Evolutionary conservation across 2,329 filamentous ascomycete species (phyloP).

Genomic region (Thielaviopsis euricoi): DNA sequence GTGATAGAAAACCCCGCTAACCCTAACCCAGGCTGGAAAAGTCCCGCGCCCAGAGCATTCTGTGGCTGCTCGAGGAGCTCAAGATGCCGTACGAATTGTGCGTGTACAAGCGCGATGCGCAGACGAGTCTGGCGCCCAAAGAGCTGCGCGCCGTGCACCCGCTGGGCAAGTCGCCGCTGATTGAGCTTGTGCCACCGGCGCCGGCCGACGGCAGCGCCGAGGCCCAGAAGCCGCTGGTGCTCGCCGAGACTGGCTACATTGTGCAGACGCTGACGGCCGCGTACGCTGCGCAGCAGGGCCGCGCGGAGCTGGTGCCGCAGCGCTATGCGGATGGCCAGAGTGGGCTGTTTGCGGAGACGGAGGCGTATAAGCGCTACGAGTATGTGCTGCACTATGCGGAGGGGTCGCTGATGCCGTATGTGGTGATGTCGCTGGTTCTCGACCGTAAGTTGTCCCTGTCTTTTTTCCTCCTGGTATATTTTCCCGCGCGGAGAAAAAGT

Average conservation of each 20-base stretch:
- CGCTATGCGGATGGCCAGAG: constrained; percentile 40
- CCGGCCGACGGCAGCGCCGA: constrained; percentile 15
- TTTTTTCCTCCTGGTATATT: background rate
- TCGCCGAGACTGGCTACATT: constrained; percentile 73
- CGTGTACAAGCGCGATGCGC: constrained; percentile 51
- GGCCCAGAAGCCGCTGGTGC: constrained; percentile 32
- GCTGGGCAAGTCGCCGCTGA: constrained; percentile 70
- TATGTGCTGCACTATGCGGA: constrained; percentile 75
- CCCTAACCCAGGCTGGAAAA: constrained; percentile 52
- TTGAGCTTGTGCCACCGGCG: constrained; percentile 40
- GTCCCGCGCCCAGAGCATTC: constrained; percentile 65
- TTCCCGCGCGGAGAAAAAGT: no score
- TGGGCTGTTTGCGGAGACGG: constrained; percentile 44
- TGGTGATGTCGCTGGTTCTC: constrained; percentile 49
- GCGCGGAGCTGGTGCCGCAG: constrained; percentile 29
- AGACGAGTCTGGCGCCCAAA: constrained; percentile 52
- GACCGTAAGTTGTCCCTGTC: constrained; percentile 21
- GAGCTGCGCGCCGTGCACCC: constrained; percentile 67
- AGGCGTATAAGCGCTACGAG: constrained; percentile 41
- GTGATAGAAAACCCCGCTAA: no score
- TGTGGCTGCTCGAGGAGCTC: constrained; percentile 78
- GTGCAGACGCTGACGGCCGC: constrained; percentile 66
- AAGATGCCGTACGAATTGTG: constrained; percentile 65
- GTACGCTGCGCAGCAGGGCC: constrained; percentile 19
- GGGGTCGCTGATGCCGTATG: constrained; percentile 60